These are phyloP conservation scores for Pythium plurisporium DNA, from an alignment of 352 stramenopile species.

Conservation along the genomic window DNA sequence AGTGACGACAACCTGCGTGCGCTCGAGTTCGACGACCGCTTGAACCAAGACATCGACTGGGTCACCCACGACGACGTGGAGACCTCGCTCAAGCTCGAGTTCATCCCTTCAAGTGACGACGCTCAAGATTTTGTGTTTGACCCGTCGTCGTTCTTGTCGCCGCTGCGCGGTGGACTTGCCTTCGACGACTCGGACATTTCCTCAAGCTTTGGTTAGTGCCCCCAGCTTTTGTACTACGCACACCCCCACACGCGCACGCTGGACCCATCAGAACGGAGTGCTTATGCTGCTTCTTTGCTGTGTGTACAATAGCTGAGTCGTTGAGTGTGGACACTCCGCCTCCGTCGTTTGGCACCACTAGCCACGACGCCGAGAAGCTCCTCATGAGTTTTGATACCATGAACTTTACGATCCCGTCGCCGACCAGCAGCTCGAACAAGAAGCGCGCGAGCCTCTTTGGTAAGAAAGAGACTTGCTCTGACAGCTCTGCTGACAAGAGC, in stretches of 20 bases:
- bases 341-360: slow-evolving; percentile 20
- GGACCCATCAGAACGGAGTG: slow-evolving; percentile 8
- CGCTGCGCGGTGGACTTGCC: slow-evolving; percentile 40
- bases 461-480: slow-evolving; percentile 23
- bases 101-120: slow-evolving; percentile 39
- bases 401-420: slow-evolving; percentile 77
- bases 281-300: slow-evolving; percentile 15
- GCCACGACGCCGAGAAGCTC: slow-evolving; percentile 63
- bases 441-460: slow-evolving; percentile 40
- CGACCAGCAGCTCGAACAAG: slow-evolving; percentile 52
- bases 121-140: slow-evolving; percentile 67
- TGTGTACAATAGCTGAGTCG: slow-evolving; percentile 45
- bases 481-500: slow-evolving; percentile 3
- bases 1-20: slow-evolving; percentile 74
- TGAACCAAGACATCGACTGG: slow-evolving; percentile 85
- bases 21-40: slow-evolving; percentile 67
- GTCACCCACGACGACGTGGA: slow-evolving; percentile 66
- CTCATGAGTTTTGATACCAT: slow-evolving; percentile 89
- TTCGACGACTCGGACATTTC: slow-evolving; percentile 58
- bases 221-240: slow-evolving; percentile 1
- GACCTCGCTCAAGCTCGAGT: slow-evolving; percentile 50
- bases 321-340: slow-evolving; percentile 34
- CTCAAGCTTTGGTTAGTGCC: slow-evolving; percentile 69
- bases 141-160: slow-evolving; percentile 45
- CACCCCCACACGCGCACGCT: slow-evolving; percentile 4